A percentile compares a stretch with the other conserved stretches of the same genome.
These are phyloP conservation scores for Annulohypoxylon nitens DNA, from an alignment of 495 filamentous ascomycete species.

Conservation along the genomic window DNA sequence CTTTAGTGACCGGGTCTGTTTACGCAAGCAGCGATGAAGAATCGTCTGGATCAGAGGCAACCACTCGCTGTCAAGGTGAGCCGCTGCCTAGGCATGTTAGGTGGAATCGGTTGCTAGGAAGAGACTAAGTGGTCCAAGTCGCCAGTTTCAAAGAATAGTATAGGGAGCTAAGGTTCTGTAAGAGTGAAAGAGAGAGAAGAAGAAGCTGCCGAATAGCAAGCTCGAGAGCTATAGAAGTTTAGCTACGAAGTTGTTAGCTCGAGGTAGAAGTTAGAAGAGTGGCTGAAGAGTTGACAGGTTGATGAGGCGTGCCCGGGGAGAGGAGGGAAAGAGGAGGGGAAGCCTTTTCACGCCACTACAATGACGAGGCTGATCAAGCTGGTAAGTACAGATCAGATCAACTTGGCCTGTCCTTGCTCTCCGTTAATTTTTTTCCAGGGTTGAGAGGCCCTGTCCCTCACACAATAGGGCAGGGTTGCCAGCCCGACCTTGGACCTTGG, in stretches of 20 bases:
- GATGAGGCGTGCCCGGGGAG: constrained; percentile 49
- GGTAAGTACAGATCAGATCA: constrained; percentile 45
- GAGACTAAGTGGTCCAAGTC: constrained; percentile 23
- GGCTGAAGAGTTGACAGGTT: constrained; percentile 47
- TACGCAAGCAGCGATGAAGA: constrained; percentile 31
- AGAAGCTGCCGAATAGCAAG: constrained; percentile 20
- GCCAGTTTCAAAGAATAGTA: constrained; percentile 35
- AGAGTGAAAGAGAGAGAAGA: neutral
- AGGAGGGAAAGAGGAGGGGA: constrained; percentile 48
- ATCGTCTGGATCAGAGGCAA: constrained; percentile 32
- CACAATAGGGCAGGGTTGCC: constrained; percentile 45
- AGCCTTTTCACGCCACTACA: constrained; percentile 50
- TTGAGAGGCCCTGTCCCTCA: constrained; percentile 36
- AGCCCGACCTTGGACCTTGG: constrained; percentile 49
- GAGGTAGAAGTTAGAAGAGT: constrained; percentile 43
- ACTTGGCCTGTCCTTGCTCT: constrained; percentile 46
- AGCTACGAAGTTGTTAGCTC: constrained; percentile 36
- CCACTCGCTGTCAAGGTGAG: constrained; percentile 46
- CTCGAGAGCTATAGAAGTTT: constrained; percentile 27
- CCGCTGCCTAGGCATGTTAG: constrained; percentile 35
- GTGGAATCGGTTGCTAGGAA: constrained; percentile 27
- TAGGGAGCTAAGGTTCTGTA: constrained; percentile 22
- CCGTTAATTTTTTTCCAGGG: constrained; percentile 43
- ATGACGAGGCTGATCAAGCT: constrained; percentile 53
- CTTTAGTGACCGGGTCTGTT: constrained; percentile 22